Evolutionary conservation across 345 rosid species (phyloP).

Genomic region (Conringia planisiliqua): DNA sequence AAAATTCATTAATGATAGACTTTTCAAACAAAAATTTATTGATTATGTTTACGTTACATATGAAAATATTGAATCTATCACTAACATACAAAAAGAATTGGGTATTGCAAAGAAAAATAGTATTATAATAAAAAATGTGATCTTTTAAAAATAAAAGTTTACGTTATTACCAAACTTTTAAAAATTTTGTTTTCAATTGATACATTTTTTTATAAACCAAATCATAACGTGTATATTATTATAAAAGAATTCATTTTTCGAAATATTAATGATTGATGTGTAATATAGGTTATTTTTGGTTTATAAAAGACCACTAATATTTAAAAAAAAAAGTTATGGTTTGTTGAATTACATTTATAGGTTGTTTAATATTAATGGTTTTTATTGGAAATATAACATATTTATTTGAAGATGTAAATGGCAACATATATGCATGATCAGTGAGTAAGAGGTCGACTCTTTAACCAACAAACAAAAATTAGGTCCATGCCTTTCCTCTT

Average conservation of each 20-base stretch:
- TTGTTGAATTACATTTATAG: background rate
- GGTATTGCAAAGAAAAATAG: no score
- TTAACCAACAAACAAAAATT: constrained; percentile 9
- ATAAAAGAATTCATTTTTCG: background rate
- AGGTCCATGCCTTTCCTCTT: constrained; percentile 14
- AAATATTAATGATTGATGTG: no score
- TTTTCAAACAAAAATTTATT: no score
- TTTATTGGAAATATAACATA: background rate
- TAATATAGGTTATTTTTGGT: background rate
- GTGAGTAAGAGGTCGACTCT: background rate
- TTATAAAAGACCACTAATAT: no score
- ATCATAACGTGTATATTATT: background rate
- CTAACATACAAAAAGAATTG: no score
- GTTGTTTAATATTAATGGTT: background rate
- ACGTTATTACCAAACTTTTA: no score
- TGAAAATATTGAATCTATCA: no score
- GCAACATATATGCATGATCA: background rate
- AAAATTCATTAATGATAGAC: background rate
- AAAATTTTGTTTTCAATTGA: no score
- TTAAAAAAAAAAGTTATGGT: no score
- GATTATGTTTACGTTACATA: no score
- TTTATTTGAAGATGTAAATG: background rate
- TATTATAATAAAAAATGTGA: no score
- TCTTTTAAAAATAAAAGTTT: no score
- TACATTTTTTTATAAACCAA: background rate